phyloP scores from a whole-genome alignment of 768 basidiomycete genomes.

The Boletus speciosus region DNA sequence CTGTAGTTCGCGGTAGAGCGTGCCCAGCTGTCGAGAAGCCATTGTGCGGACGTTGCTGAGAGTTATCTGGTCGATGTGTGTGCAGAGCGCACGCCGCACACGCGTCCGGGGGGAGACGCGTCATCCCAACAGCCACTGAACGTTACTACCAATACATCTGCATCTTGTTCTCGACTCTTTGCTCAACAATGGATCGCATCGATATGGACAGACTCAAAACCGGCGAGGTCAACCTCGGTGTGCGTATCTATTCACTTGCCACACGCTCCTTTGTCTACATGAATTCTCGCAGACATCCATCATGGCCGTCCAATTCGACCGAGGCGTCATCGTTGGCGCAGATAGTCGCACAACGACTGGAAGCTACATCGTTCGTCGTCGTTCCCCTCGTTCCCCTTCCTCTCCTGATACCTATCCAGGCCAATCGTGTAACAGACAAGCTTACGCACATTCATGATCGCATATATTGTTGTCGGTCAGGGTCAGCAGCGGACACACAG shows the following conservation, averaged over 20 bases:
- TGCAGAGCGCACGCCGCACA: constrained; percentile 5
- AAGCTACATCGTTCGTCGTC: constrained; percentile 80
- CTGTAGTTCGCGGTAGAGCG: constrained; percentile 64
- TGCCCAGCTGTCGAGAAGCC: constrained; percentile 51
- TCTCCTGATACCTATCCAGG: constrained; percentile 42
- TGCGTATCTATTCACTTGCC: constrained; percentile 40
- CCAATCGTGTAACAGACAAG: constrained; percentile 98
- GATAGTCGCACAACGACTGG: constrained; percentile 97
- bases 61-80: neutral
- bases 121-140: constrained; percentile 38
- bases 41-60: constrained; percentile 29
- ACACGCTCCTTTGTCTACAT: neutral
- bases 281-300: constrained; percentile 79
- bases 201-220: constrained; percentile 86
- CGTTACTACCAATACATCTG: neutral
- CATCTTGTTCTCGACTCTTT: constrained; percentile 18
- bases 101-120: constrained; percentile 47
- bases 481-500: constrained; percentile 97
- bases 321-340: constrained; percentile 94
- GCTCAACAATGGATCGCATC: constrained; percentile 53
- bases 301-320: constrained; percentile 97
- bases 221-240: constrained; percentile 96
- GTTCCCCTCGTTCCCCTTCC: neutral
- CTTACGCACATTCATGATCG: constrained; percentile 95
- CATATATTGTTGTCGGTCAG: constrained; percentile 98